Base-by-base conservation (phyloP, 345 rosid genomes). In the Rhizophora mangle region DNA sequence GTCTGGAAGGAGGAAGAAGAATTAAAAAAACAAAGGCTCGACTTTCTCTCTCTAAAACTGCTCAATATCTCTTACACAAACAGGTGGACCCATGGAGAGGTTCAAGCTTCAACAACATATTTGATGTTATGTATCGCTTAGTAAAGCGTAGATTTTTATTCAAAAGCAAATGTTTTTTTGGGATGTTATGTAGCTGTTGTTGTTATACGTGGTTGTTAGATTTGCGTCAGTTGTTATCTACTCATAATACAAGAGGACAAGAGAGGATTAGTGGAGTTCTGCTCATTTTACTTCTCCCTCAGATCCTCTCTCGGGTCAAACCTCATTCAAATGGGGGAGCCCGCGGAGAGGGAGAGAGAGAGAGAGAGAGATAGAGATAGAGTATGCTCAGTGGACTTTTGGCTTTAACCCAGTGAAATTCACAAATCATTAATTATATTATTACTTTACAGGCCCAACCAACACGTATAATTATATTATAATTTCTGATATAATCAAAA, bases 81-180 rank as follows among this genome's bases (percentile, higher is more conserved):
- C 60, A 24, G 60, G 26, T 56, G 31, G 29, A 24, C 60, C 26
- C 60, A 27, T 27, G 29, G 18, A 24, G 18, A 27, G 60, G 21
- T 47, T 71, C 10, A 30, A 54, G 75, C 55, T 72, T 65, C 76
- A 66, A 64, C 71, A 18, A 65, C 76, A 66, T 60, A 52, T 66
- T 60, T 60, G 32, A 70, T 59, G 52, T 66, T 51, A 26, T 64
- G 18, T 51, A 29, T 19, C 19, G 49, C 18, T 19, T 3, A 3
- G 54, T 51, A 32, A 60, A 58, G 62, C 34, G 51, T 32, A 60
- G 36, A 24, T 24, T 8, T 56, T 65, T 57, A 51, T 31, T 57
- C 30, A 16, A 57, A 57, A 29, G 60, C 20, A 47, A 51, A 22
- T 26, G 43, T 16, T 47, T 47, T 47, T 9, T 34, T 0, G 1